phyloP scores from a whole-genome alignment of 2,329 filamentous ascomycete species.

The Talaromyces piceae region DNA sequence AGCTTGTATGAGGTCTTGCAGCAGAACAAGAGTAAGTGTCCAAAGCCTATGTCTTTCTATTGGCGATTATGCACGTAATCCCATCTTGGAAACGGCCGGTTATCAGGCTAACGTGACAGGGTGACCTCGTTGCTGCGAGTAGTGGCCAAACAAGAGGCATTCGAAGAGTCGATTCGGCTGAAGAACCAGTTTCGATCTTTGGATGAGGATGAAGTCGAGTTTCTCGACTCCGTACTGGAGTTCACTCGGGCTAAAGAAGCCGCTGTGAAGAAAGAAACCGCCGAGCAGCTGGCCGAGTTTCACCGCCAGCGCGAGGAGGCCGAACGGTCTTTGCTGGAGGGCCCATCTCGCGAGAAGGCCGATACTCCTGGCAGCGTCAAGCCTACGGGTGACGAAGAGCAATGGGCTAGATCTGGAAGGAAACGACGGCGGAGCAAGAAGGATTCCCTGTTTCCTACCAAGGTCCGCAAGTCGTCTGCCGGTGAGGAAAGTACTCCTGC shows the following conservation, averaged over 20 bases:
- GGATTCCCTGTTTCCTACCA: constrained; percentile 32
- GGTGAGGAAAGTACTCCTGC: constrained; percentile 10
- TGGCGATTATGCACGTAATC: neutral
- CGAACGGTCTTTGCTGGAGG: constrained; percentile 42
- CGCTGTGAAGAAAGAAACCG: constrained; percentile 51
- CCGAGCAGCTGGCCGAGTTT: constrained; percentile 52
- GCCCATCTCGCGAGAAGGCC: constrained; percentile 23
- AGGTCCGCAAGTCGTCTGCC: constrained; percentile 36
- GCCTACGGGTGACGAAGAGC: constrained; percentile 30
- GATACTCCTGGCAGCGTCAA: constrained; percentile 13
- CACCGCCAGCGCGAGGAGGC: constrained; percentile 53
- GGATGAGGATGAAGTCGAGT: constrained; percentile 46
- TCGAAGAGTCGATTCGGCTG: constrained; percentile 43
- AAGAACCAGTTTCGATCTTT: constrained; percentile 47
- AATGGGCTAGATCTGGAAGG: constrained; percentile 44
- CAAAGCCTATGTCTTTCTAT: neutral
- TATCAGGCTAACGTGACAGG: constrained; percentile 34
- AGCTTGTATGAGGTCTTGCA: constrained; percentile 44
- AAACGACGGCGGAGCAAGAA: constrained; percentile 48
- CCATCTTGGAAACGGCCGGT: neutral
- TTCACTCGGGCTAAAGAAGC: constrained; percentile 50
- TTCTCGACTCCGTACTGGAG: constrained; percentile 50
- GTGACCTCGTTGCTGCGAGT: constrained; percentile 18
- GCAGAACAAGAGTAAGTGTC: constrained; percentile 42
- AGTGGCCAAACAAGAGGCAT: constrained; percentile 46